Base-by-base conservation (phyloP, 73 alveolate species). In the Paramecium octaurelia region DNA sequence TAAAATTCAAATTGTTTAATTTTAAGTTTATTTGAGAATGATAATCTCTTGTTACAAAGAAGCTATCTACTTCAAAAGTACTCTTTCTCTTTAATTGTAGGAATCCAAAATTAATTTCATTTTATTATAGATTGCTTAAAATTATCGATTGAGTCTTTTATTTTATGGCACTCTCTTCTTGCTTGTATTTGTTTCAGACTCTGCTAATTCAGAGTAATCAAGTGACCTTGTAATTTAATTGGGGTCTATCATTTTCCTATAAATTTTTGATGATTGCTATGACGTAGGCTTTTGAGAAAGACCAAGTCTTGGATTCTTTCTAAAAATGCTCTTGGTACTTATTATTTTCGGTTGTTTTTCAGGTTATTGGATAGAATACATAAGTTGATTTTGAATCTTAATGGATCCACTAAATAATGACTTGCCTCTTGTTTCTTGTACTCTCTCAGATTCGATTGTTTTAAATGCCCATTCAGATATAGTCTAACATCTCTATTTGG, bases 21-120 rank as follows among this genome's bases (percentile, higher is more conserved):
- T 44, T 29, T 80, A 23, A 23, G 46, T 44, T 35, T 80, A 80
- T 80, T 48, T 80, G 29, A 80, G 34, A 10, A 5, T 10, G 14
- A 14, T 40, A 14, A 80, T 80, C 29, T 80, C 91, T 43, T 80
- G 18, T 18, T 80, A 24, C 9, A 80, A 64, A 40, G 35, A 21
- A 12, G 75, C 43, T 8, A 80, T 80, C 44, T 80, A 80, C 7
- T 42, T n/a, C 29, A 80, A 44, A 6, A 80, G 14, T 44, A 43
- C 57, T 23, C 57, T 16, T 35, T 80, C 91, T 46, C 91, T 80
- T 1, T 23, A 23, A 21, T 80, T 80, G 34, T 80, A 80, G 29
- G 91, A 31, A 44, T 80, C 91, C 24, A 80, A 46, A 8, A 80
- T 18, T 80, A 43, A 48, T 35, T 80, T 80, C 91, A 80, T 80